Percentiles rank a stretch among this genome's conserved stretches.
Evolutionary conservation across 2,329 filamentous ascomycete species (phyloP).

Genomic region (Erysiphe pulchra): DNA sequence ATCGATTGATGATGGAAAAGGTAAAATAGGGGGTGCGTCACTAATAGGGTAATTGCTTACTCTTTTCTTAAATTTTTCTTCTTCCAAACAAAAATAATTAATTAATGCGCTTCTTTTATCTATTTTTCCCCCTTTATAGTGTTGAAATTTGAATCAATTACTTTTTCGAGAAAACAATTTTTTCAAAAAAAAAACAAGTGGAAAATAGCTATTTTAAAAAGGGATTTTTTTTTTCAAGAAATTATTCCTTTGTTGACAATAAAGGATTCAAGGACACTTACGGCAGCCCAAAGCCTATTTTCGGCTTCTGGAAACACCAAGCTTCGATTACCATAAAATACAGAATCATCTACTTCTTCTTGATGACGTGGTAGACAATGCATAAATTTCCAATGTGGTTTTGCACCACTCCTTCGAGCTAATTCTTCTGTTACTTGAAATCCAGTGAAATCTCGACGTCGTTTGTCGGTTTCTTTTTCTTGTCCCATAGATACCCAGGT

Average conservation of each 20-base stretch:
- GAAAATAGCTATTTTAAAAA: too few species aligned
- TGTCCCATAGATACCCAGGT: conserved; percentile 99
- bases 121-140: too few species aligned
- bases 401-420: conserved; percentile 62
- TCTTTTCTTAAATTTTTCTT: too few species aligned
- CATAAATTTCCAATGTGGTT: conserved; percentile 89
- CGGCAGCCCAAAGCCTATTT: conserved; percentile 78
- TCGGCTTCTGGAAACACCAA: conserved; percentile 87
- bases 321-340: conserved; percentile 69
- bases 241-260: conserved; percentile 86
- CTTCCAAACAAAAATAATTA: too few species aligned
- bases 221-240: too few species aligned
- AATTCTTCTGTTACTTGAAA: conserved; percentile 82
- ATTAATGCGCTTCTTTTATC: too few species aligned
- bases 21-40: too few species aligned
- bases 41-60: too few species aligned
- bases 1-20: too few species aligned
- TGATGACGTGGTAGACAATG: conserved; percentile 81
- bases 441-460: conserved; percentile 58
- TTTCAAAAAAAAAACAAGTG: too few species aligned
- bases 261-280: conserved; percentile 65
- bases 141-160: too few species aligned
- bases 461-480: conserved; percentile 56
- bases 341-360: conserved; percentile 82
- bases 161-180: too few species aligned